Percentiles rank a stretch among this genome's conserved stretches.
phyloP scores from a whole-genome alignment of 2,329 filamentous ascomycete species.

The Aspergillus sp. region DNA sequence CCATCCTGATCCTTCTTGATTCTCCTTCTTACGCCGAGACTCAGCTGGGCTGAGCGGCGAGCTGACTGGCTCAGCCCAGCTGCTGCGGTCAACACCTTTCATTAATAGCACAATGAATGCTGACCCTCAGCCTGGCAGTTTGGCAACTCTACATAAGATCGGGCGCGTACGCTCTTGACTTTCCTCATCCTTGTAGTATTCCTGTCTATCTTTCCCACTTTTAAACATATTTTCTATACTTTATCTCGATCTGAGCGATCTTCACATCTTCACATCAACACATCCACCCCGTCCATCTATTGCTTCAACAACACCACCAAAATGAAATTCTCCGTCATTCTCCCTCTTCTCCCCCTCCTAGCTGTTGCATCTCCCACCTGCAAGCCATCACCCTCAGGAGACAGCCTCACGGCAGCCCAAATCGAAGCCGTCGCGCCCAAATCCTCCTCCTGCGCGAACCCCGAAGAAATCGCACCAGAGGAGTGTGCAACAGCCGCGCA shows the following conservation, averaged over 20 bases:
- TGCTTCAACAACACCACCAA: background rate
- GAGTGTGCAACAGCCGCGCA: conserved; percentile 68
- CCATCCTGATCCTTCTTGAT: background rate
- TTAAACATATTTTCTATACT: background rate
- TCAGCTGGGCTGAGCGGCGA: background rate
- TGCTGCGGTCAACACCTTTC: no score
- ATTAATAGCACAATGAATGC: no score
- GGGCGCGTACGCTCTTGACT: background rate
- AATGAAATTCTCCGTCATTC: background rate
- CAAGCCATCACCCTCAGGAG: background rate
- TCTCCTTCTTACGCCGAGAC: background rate
- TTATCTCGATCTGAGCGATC: no score
- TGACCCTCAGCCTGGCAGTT: background rate
- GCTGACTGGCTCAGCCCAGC: no score
- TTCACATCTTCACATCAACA: no score
- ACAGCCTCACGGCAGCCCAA: conserved; percentile 20
- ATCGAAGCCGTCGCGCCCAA: conserved; percentile 54
- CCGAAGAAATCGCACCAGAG: conserved; percentile 42
- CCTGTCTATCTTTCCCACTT: background rate
- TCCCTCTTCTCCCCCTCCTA: background rate
- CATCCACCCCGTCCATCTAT: background rate
- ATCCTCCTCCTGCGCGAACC: conserved; percentile 54
- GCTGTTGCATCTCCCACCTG: background rate
- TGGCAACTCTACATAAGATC: background rate
- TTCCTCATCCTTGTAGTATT: background rate